Conservation (phyloP, 352 stramenopile species). For the Phytophthora tubulina region DNA sequence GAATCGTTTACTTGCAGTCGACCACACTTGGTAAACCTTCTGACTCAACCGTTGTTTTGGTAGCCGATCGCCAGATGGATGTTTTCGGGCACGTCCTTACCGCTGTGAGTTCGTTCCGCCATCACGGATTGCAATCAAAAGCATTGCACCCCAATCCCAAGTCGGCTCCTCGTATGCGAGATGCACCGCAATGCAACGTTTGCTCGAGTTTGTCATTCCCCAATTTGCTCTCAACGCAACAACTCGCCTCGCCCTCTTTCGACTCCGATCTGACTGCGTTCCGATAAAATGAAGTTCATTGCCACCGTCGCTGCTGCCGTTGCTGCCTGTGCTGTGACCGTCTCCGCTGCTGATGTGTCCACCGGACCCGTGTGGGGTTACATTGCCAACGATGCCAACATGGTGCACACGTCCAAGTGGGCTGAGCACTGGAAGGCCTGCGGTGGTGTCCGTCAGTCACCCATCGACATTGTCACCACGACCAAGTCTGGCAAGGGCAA, state of each 20-base stretch:
- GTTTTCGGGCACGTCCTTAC: constrained; percentile 15
- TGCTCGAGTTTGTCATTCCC: constrained; percentile 15
- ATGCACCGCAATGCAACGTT: constrained; percentile 20
- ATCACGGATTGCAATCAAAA: constrained; percentile 7
- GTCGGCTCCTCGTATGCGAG: constrained; percentile 19
- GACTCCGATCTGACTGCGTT: constrained; percentile 22
- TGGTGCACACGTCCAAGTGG: constrained; percentile 44
- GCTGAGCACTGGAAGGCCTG: constrained; percentile 32
- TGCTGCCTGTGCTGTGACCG: constrained; percentile 24
- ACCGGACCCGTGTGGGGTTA: constrained; percentile 45
- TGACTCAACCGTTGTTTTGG: constrained; percentile 9
- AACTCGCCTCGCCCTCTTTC: constrained; percentile 18
- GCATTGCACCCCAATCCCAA: constrained; percentile 18
- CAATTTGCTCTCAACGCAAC: constrained; percentile 34
- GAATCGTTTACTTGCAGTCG: not conserved
- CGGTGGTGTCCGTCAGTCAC: constrained; percentile 48
- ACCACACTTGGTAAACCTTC: not conserved
- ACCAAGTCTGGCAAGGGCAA: constrained; percentile 16
- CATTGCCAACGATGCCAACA: constrained; percentile 26
- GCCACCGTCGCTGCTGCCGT: constrained; percentile 28
- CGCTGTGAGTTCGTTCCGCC: constrained; percentile 12
- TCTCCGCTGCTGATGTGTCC: constrained; percentile 21
- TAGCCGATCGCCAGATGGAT: constrained; percentile 20
- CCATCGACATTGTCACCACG: constrained; percentile 49
- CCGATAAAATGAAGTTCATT: constrained; percentile 40